Conservation (phyloP, 768 basidiomycete genomes). For the Termitomyces eurrhizus region DNA sequence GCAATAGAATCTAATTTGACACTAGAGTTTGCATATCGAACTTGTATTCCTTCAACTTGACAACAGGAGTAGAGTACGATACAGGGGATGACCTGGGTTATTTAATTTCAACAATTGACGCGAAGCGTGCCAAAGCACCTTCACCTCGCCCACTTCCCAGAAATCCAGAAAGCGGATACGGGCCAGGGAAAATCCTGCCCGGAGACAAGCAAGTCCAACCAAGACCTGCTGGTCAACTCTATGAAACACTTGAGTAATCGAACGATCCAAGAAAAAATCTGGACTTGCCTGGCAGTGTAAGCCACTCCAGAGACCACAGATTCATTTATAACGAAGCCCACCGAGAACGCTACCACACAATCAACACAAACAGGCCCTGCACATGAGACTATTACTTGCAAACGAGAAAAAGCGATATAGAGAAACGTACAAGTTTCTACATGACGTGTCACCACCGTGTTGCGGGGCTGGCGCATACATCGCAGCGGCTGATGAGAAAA, state of each 20-base stretch:
- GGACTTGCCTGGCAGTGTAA: background rate
- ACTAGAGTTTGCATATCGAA: slow-evolving; percentile 1
- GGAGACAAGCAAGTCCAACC: background rate
- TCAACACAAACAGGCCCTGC: background rate
- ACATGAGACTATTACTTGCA: too few relatives aligned
- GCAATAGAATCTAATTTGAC: background rate
- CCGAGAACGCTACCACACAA: background rate
- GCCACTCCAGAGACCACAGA: background rate
- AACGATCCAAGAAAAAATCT: background rate
- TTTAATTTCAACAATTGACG: slow-evolving; percentile 12
- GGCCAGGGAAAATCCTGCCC: background rate
- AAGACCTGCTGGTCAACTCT: background rate
- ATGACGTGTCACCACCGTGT: background rate
- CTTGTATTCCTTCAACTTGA: slow-evolving; percentile 6
- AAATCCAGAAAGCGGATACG: background rate
- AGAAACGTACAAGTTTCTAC: background rate
- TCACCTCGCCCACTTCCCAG: background rate
- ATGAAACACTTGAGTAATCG: background rate
- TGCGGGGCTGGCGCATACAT: background rate
- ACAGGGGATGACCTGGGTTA: slow-evolving; percentile 16
- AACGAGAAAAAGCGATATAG: rapidly evolving
- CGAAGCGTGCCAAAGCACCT: background rate
- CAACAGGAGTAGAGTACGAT: background rate
- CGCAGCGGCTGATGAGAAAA: background rate
- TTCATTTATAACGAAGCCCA: background rate